phyloP scores from a whole-genome alignment of 2,329 filamentous ascomycete species.

The Fusarium verrucosum region DNA sequence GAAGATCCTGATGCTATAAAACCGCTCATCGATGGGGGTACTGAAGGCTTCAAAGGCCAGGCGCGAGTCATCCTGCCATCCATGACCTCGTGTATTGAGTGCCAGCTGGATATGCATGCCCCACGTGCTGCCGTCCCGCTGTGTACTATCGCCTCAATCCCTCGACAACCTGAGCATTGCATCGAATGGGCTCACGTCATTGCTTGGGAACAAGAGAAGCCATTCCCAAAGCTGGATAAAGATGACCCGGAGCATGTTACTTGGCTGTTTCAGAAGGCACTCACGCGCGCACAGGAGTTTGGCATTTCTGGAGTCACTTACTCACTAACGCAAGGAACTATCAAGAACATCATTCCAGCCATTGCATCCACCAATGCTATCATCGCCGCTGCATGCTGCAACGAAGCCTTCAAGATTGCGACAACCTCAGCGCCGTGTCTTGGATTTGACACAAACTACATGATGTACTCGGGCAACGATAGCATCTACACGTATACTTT shows the following conservation, averaged over 20 bases:
- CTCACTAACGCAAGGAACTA: constrained; percentile 92
- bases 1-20: constrained; percentile 87
- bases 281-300: constrained; percentile 84
- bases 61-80: constrained; percentile 91
- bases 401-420: constrained; percentile 94
- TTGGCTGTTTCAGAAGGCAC: constrained; percentile 92
- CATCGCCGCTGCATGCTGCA: constrained; percentile 93
- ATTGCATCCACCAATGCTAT: constrained; percentile 98
- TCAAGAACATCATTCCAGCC: constrained; percentile 99
- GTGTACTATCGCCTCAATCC: constrained; percentile 95
- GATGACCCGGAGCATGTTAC: constrained; percentile 96
- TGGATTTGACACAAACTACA: constrained; percentile 86
- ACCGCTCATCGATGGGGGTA: constrained; percentile 94
- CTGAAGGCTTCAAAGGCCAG: constrained; percentile 98
- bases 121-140: constrained; percentile 96
- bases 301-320: constrained; percentile 94
- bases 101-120: constrained; percentile 97
- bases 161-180: constrained; percentile 95
- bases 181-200: constrained; percentile 99
- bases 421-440: constrained; percentile 83
- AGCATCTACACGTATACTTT: constrained; percentile 98
- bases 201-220: constrained; percentile 89
- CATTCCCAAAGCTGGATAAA: constrained; percentile 87
- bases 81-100: constrained; percentile 96
- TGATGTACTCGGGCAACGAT: constrained; percentile 99